Conservation (phyloP, 192 early-diverging fungal genomes). For the Coemansia sp. region DNA sequence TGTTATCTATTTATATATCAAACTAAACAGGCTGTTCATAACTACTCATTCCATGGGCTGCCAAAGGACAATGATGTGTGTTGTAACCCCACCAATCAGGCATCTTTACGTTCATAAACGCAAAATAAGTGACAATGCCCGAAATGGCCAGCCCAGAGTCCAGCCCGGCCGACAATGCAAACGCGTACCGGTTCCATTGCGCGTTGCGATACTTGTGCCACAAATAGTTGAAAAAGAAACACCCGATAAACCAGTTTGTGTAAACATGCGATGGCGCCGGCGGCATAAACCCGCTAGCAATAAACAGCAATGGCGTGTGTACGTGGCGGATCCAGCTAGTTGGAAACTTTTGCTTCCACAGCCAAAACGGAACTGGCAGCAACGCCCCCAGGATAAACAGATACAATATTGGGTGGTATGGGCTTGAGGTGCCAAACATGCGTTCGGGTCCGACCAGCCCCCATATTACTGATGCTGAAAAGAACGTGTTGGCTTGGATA, state of each 20-base stretch:
- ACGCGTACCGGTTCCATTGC: conserved; percentile 66
- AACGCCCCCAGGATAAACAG: conserved; percentile 64
- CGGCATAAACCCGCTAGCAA: conserved; percentile 61
- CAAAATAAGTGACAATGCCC: conserved; percentile 49
- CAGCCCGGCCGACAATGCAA: conserved; percentile 58
- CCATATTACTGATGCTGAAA: conserved; percentile 77
- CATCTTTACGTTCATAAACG: conserved; percentile 37
- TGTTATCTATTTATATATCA: too few relatives aligned
- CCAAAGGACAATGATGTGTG: conserved; percentile 40
- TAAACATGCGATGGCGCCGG: conserved; percentile 58
- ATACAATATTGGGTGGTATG: conserved; percentile 55
- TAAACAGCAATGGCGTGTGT: conserved; percentile 69
- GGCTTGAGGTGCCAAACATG: conserved; percentile 63
- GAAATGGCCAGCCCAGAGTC: conserved; percentile 57
- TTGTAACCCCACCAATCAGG: conserved; percentile 52
- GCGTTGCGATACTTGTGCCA: conserved; percentile 63
- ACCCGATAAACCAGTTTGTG: conserved; percentile 56
- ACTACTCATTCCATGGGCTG: conserved; percentile 11
- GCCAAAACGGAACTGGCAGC: conserved; percentile 71
- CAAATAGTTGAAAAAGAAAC: conserved; percentile 70
- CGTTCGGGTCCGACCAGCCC: conserved; percentile 72
- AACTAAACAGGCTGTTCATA: not conserved
- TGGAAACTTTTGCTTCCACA: conserved; percentile 62
- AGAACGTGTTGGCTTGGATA: conserved; percentile 61
- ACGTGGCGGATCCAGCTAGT: conserved; percentile 63